Base-by-base conservation (phyloP, 2,329 filamentous ascomycete genomes). In the Metarhizium guizhouense region DNA sequence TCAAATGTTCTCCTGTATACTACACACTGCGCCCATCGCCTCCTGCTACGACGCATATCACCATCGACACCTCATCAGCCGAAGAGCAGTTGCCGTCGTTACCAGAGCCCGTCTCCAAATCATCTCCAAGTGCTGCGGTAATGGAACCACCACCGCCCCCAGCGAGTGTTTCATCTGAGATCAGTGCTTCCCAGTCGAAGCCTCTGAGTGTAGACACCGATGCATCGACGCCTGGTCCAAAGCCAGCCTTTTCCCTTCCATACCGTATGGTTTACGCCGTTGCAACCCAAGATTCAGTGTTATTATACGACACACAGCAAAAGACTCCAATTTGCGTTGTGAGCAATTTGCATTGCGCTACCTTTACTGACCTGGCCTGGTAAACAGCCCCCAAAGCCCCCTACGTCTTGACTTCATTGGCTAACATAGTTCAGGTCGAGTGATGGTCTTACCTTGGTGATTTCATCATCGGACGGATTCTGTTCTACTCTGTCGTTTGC, bases 381-480 rank as follows among this genome's bases (percentile, higher is more conserved):
- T 96, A 82, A 71, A 85, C 25, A 52, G 32, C 16, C 50, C 36
- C 13, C 32, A 18, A 32, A n/a, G 8, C 20, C 18, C 20, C n/a
- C 40, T n/a, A 1, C 43, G 30, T 20, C 13, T 13, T 6, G 29
- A 43, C 16, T 20, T 14, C 38, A n/a, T 55, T 45, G 42, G 53
- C 64, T 72, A 63, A 75, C 64, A 56, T 38, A n/a, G 50, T 8
- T 30, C 53, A 77, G 76, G 76, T 76, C 78, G 48, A 77, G 69
- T 53, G 77, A 81, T 56, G 79, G 79, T 38, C 64, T 72, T 34
- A 78, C 76, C 1, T 76, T 99, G 25, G 78, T 99, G 52, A 95
- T 99, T 74, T 94, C 91, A n/a, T 99, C 94, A 0, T 96, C 94
- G 0, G 94, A 99, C 70, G 94, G 94, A 0, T 99, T 97, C 74